A percentile compares a stretch with the other conserved stretches of the same genome.
Conservation (phyloP, 31 red algal species). For the Asparagopsis taxiformis region DNA sequence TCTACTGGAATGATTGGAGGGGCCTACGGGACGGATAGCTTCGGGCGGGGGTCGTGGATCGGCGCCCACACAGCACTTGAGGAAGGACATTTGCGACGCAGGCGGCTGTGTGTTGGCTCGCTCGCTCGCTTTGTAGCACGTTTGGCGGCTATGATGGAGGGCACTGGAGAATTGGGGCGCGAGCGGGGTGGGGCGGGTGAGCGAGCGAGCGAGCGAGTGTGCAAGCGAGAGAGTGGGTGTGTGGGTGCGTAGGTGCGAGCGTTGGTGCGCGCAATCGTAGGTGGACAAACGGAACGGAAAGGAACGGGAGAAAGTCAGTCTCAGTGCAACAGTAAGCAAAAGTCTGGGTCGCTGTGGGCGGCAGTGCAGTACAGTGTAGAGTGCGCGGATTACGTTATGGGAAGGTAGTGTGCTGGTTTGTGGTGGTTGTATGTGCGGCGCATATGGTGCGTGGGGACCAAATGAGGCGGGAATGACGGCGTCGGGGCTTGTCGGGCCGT, state of each 20-base stretch:
- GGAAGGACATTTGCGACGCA: constrained; percentile 20
- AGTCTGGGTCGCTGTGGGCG: no score
- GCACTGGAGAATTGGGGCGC: background rate
- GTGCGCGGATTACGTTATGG: no score
- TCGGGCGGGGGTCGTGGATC: constrained; percentile 50
- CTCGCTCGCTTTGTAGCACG: no score
- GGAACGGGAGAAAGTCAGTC: background rate
- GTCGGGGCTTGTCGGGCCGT: no score
- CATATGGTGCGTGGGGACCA: no score
- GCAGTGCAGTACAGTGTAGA: no score
- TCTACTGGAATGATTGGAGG: constrained; percentile 12
- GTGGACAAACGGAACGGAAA: background rate
- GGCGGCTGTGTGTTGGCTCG: no score
- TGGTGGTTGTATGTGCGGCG: no score
- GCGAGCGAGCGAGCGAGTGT: background rate
- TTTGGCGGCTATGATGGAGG: background rate
- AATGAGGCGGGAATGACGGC: no score
- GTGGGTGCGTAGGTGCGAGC: background rate
- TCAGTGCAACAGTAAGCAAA: no score
- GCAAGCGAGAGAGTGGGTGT: background rate
- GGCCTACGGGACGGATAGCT: constrained; percentile 34
- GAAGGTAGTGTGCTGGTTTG: no score
- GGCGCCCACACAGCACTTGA: constrained; percentile 47
- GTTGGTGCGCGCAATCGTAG: background rate
- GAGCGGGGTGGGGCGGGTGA: background rate